Base-by-base conservation (phyloP, 495 filamentous ascomycete species). In the Aspergillus bridgeri region DNA sequence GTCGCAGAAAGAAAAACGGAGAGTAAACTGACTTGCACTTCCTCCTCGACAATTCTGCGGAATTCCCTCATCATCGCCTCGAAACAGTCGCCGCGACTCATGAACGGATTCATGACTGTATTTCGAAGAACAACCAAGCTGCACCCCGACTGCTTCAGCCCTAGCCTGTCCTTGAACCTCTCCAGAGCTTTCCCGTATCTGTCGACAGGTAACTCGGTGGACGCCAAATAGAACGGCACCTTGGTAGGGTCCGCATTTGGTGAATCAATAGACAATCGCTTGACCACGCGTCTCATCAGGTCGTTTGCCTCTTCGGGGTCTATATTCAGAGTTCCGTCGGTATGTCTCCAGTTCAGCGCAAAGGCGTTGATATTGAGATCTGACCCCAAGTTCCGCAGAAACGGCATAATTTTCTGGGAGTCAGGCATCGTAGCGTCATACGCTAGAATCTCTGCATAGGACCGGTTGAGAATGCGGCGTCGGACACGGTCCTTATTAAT, bases 291-390 rank as follows among this genome's bases (percentile, higher is more conserved):
- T 46, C 46, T 62, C 60, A 74, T 79, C 48, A 80, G 64, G 51
- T 78, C 73, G 51, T 82, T 80, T 42, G 76, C 75, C 63, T 78
- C 73, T 51, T 77, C 76, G 19, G 78, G 70, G 51, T 78, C 71
- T 3, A 56, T 65, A 58, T 79, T 80, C 23, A 74, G 62, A 0
- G 19, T 65, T 3, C 70, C 73, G 44, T 77, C 64, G 1, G 56
- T 2, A 51, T 48, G 43, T 72, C 62, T 3, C 59, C 53, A 49
- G 57, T 80, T 81, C 27, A 69, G 56, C 0, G 71, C 64, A 61
- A 81, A 76, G 3, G 67, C 67, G 56, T 82, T 80, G 65, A 82
- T 76, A 50, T 72, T 79, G 23, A 77, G 62, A 46, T 81, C 76
- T 1, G 72, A 73, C 4, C 76, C 75, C 2, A 79, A 60, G 7